These are phyloP conservation scores for Pseudocercospora cruenta DNA, from an alignment of 2,329 filamentous ascomycete genomes.

Conservation along the genomic window DNA sequence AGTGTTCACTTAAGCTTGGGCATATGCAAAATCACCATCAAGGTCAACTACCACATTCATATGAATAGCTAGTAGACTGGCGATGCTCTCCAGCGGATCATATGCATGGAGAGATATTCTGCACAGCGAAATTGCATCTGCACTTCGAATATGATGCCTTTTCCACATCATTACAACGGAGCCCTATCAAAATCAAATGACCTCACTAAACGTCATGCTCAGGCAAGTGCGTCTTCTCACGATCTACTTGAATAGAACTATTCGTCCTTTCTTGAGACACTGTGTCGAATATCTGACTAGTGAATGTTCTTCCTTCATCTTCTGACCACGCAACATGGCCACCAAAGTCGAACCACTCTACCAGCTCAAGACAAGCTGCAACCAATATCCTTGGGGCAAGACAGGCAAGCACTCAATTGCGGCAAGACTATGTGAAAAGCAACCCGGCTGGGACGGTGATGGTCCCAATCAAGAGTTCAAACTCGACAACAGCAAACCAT, in stretches of 20 bases:
- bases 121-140: too few species aligned
- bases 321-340: conserved; percentile 43
- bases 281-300: too few species aligned
- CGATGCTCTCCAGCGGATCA: too few species aligned
- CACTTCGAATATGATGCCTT: too few species aligned
- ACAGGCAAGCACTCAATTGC: conserved; percentile 67
- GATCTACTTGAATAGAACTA: background rate
- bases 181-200: background rate
- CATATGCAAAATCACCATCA: too few species aligned
- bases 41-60: too few species aligned
- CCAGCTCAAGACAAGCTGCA: conserved; percentile 59
- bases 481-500: conserved; percentile 65
- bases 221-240: background rate
- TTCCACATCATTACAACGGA: too few species aligned
- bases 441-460: conserved; percentile 54
- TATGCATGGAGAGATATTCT: too few species aligned
- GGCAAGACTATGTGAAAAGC: conserved; percentile 66
- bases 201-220: background rate
- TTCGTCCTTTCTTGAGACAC: background rate
- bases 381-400: conserved; percentile 73
- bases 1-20: too few species aligned
- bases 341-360: conserved; percentile 51
- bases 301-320: background rate
- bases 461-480: conserved; percentile 56
- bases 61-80: too few species aligned